Evolutionary conservation across 768 basidiomycete species (phyloP).

Genomic region (Pisolithus microcarpus): DNA sequence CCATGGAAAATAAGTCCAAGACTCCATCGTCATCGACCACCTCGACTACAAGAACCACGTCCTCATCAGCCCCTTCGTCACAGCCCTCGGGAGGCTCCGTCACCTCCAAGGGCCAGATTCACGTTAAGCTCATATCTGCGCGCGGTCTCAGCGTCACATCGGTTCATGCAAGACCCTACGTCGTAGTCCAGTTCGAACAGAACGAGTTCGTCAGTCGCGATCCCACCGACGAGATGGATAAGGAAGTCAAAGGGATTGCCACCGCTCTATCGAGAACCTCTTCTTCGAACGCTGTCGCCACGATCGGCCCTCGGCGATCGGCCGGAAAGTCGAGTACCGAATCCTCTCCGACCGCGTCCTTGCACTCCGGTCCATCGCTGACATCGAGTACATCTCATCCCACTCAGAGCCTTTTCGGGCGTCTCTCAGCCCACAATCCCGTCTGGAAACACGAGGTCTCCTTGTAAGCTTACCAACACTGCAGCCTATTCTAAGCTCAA

Average conservation of each 20-base stretch:
- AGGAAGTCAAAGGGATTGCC: conserved; percentile 81
- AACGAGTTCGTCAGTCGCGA: conserved; percentile 96
- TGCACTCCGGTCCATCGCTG: conserved; percentile 33
- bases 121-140: conserved; percentile 93
- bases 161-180: conserved; percentile 69
- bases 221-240: conserved; percentile 77
- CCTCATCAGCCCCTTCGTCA: conserved; percentile 14
- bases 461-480: conserved; percentile 59
- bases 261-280: conserved; percentile 48
- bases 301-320: conserved; percentile 53
- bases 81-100: conserved; percentile 26
- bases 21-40: conserved; percentile 37
- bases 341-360: conserved; percentile 38
- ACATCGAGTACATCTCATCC: conserved; percentile 17
- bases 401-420: conserved; percentile 49
- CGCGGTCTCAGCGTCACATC: conserved; percentile 72
- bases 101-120: conserved; percentile 67
- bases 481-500: conserved; percentile 12
- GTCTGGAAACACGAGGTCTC: conserved; percentile 99
- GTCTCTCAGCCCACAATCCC: conserved; percentile 76
- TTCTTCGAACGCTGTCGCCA: conserved; percentile 45
- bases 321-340: conserved; percentile 37
- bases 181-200: conserved; percentile 97
- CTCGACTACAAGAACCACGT: conserved; percentile 26
- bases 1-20: conserved; percentile 32